Base-by-base conservation (phyloP, 306 rosid species). In the Quercus variabilis region DNA sequence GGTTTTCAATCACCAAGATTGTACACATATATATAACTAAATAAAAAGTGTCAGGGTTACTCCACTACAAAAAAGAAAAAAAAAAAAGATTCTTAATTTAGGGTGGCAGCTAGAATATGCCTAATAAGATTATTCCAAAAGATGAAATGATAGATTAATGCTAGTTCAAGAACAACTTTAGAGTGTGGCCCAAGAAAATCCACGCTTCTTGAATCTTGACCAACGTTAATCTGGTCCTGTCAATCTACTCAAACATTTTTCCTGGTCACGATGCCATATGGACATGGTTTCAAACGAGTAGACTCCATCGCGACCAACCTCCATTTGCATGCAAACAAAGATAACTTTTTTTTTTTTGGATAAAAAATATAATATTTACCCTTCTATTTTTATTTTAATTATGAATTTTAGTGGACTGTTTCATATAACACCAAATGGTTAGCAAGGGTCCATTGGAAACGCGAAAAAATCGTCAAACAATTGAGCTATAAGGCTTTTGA, bases 101-200 rank as follows among this genome's bases (percentile, higher is more conserved):
- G 7, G 69, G 5, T 5, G 69, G 17, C 2, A 60, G 17, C 33
- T 20, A 62, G 38, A 62, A 62, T 10, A 12, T 1, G 3, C 14
- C 6, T 5, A 25, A 62, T 11, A 62, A 26, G 54, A 49, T 10
- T 3, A 10, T 49, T 41, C 2, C 46, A 41, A 41, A 62, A 3
- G 33, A 60, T 20, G 5, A 17, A n/a, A 19, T 8, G 30, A 4
- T 19, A 6, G 38, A 13, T 23, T 23, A 23, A 55, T 18, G 35
- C 20, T 19, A 71, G 59, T 71, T 71, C 57, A 2, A 23, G 38
- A 23, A 71, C 38, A 12, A 71, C 51, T 71, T 19, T 52, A 25
- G 76, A 54, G 76, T 73, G 76, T 8, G 54, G 11, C 55, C 62
- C 38, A 73, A 73, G 76, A 73, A 25, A 73, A 26, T 17, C 75